Percentiles rank a stretch among this genome's conserved stretches.
Conservation (phyloP, 1,139 yeast genomes). For the Geotrichum citri-aurantii region DNA sequence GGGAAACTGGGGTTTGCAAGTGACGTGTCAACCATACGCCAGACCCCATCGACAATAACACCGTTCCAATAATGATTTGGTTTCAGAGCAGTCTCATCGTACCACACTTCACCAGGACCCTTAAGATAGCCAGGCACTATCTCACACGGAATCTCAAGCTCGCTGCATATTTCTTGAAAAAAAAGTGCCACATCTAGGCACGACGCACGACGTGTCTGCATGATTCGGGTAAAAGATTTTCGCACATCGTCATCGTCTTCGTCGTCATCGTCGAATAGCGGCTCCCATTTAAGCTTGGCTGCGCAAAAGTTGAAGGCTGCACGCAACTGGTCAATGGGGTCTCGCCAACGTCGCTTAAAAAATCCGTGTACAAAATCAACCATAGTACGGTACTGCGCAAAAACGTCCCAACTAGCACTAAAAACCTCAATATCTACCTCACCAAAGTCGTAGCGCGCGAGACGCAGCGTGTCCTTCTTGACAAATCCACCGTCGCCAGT, state of each 20-base stretch:
- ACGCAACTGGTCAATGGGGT: conserved; percentile 50
- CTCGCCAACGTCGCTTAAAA: not conserved
- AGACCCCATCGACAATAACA: conserved; percentile 64
- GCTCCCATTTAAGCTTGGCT: conserved; percentile 42
- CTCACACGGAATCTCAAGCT: conserved; percentile 67
- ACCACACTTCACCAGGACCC: conserved; percentile 55
- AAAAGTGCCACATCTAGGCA: conserved; percentile 72
- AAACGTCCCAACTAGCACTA: conserved; percentile 27
- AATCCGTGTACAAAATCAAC: conserved; percentile 8
- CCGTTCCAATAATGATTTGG: conserved; percentile 88
- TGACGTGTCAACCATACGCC: conserved; percentile 69
- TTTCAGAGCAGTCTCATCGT: conserved; percentile 41
- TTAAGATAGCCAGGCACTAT: conserved; percentile 79
- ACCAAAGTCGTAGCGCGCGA: conserved; percentile 25
- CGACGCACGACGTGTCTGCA: conserved; percentile 47
- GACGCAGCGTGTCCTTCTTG: conserved; percentile 23
- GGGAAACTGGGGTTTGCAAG: conserved; percentile 55
- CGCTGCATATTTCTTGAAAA: conserved; percentile 64
- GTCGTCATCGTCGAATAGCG: conserved; percentile 23
- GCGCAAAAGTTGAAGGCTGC: conserved; percentile 57
- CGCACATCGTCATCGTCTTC: conserved; percentile 21
- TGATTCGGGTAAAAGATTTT: conserved; percentile 27
- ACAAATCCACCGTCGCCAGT: conserved; percentile 23
- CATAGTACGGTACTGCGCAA: conserved; percentile 34
- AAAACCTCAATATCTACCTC: conserved; percentile 31